Percentiles rank a stretch among this genome's conserved stretches.
Evolutionary conservation across 2,329 filamentous ascomycete genomes (phyloP).

Genomic region (Aspergillus latus): DNA sequence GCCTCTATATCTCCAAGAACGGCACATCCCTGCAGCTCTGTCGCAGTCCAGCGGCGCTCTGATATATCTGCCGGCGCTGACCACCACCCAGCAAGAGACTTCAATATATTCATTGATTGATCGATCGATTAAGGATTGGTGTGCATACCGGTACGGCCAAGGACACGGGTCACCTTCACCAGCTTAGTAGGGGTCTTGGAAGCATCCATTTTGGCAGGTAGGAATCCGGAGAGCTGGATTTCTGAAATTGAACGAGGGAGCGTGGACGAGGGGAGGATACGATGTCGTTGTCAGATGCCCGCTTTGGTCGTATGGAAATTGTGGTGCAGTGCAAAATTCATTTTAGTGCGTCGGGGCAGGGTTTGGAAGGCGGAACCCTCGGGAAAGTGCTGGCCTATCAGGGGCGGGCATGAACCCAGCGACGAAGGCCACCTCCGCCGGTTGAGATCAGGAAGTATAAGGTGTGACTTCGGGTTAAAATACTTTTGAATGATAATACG

Average conservation of each 20-base stretch:
- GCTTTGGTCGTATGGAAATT: constrained; percentile 10
- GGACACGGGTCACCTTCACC: constrained; percentile 98
- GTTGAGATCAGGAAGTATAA: neutral
- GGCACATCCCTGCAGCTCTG: neutral
- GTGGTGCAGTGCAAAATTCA: constrained; percentile 16
- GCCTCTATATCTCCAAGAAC: neutral
- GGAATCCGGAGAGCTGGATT: constrained; percentile 14
- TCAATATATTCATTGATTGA: neutral
- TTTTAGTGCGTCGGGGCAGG: constrained; percentile 18
- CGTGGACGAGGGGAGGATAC: constrained; percentile 31
- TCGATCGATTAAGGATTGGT: neutral
- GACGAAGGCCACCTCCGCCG: neutral
- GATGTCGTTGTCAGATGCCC: constrained; percentile 19
- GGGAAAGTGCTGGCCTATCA: constrained; percentile 13
- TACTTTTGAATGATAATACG: neutral
- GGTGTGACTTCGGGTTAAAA: neutral
- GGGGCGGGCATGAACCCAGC: neutral
- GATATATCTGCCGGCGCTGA: neutral
- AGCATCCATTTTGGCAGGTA: constrained; percentile 67
- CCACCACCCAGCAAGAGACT: neutral
- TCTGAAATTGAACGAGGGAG: constrained; percentile 32
- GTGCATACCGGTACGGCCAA: constrained; percentile 91
- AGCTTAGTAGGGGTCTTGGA: constrained; percentile 97
- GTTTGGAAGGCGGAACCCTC: constrained; percentile 17
- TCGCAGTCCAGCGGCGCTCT: neutral